phyloP scores from a whole-genome alignment of 495 filamentous ascomycete genomes.

The Hypoxylon perforatum region DNA sequence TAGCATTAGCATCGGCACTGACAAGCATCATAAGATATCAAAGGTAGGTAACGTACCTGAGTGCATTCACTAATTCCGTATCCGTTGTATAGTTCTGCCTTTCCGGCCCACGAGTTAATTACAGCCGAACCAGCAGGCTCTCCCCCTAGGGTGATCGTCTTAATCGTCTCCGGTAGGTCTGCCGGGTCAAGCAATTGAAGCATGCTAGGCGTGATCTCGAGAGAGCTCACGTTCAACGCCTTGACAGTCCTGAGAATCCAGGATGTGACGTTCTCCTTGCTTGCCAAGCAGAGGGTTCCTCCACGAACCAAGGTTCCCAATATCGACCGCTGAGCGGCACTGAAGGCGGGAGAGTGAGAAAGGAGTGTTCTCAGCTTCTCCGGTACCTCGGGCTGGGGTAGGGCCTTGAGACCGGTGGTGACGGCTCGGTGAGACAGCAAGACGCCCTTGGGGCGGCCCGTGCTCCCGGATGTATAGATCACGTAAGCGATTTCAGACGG shows the following conservation, averaged over 20 bases:
- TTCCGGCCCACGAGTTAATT: background rate
- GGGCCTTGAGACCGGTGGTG: background rate
- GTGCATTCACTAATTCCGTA: constrained; percentile 4
- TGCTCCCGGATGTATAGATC: constrained; percentile 56
- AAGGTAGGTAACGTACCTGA: background rate
- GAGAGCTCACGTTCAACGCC: background rate
- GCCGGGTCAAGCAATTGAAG: background rate
- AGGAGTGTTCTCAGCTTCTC: background rate
- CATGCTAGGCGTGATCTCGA: background rate
- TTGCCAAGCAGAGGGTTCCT: background rate
- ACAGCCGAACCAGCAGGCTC: background rate
- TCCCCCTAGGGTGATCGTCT: background rate
- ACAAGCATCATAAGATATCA: background rate
- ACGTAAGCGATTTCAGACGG: constrained; percentile 52
- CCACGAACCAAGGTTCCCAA: background rate
- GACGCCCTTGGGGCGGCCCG: constrained; percentile 42
- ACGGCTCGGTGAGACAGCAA: constrained; percentile 40
- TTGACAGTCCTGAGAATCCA: background rate
- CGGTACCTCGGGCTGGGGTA: background rate
- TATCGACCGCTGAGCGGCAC: background rate
- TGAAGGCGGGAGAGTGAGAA: background rate
- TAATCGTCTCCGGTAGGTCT: background rate
- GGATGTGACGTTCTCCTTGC: constrained; percentile 1
- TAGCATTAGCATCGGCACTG: background rate
- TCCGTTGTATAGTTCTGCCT: background rate